Evolutionary conservation across 495 filamentous ascomycete species (phyloP), one percentile per base, ranked within the genome.

Genomic region (Tuber calosporum): DNA sequence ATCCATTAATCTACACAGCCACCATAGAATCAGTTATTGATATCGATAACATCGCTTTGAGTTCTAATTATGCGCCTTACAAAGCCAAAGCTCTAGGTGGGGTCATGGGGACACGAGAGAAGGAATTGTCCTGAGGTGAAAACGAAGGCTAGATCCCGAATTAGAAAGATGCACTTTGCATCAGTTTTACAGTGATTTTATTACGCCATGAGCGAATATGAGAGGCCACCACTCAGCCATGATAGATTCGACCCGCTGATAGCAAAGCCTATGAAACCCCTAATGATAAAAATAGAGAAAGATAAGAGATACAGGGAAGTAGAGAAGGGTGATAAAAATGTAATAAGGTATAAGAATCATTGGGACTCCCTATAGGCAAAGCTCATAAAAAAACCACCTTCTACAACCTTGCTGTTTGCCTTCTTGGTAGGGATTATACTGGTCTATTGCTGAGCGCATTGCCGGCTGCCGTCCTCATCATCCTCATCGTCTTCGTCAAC

Each of bases 401-500:
- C 53, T 62, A 34, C 13, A 62, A 34, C 53, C 53, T 62, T 62
- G 53, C 26, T 62, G 5, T 30, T 17, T 15, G 7, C 34, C 53
- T 19, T 13, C 9, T 5, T 62, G 13, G 26, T 34, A 34, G 26
- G 53, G 13, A 17, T 62, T 62, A 26, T 62, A 6, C 26, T 19
- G 26, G 34, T 62, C 53, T 62, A 62, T 62, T 62, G 93, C 80
- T 93, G 88, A 70, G 92, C 87, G 82, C 94, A 98, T 84, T 98
- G 94, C 45, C 89, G 83, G 74, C 84, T 84, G 20, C 78, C 83
- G 11, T 37, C 71, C 8, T 75, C 89, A 0, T 87, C 91, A 76
- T 97, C 92, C 73, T 90, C 89, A 89, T 91, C 94, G 17, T 89
- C 91, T 41, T 87, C 88, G n/a, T 87, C 90, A 15, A 87, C 91